Base-by-base conservation (phyloP, 768 basidiomycete genomes). In the Tulasnella sp. region DNA sequence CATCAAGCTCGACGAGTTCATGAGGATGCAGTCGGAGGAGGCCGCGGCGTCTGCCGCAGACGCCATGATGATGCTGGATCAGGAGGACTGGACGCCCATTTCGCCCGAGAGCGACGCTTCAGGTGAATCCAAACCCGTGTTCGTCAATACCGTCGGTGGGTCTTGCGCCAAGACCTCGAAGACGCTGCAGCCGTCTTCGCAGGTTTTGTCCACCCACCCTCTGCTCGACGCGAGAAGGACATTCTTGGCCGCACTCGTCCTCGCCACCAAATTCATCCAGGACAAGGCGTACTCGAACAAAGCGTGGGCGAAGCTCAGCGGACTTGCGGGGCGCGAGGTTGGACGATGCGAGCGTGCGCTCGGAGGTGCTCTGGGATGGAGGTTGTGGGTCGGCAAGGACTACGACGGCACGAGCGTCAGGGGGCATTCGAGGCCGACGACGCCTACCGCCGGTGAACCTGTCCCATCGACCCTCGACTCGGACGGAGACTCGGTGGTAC, bases 271-370 rank as follows among this genome's bases (percentile, higher is more conserved):
- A 66, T 93, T 93, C 68, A 82, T 87, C 62, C 91, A 93, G 73
- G 92, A 97, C 66, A 84, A 88, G 52, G 90, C 87, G 44, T 96
- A 93, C 66, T 92, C 89, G 12, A 94, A 96, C 69, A 81, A 83
- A 25, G 92, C 92, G 17, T 96, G 93, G 93, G 87, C 88, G 1
- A 92, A 92, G 66, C 78, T 97, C 4, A 87, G 87, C n/a, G 91
- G 92, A 17, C 77, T 97, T 2, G 81, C 84, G 0, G 82, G 89
- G 3, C 73, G 82, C 43, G 92, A 97, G 74, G 87, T 97, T 53
- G 83, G 88, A 41, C 80, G 82, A 17, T 92, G 90, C 67, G 93
- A 97, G 70, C 81, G 87, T 22, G 87, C 87, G 0, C 80, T 97
- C 43, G 87, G 91, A 22, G 82, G 83, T 68, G 84, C 89, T 8